These are phyloP conservation scores for Cylindrotheca closterium DNA, from an alignment of 108 stramenopile species.

Conservation along the genomic window DNA sequence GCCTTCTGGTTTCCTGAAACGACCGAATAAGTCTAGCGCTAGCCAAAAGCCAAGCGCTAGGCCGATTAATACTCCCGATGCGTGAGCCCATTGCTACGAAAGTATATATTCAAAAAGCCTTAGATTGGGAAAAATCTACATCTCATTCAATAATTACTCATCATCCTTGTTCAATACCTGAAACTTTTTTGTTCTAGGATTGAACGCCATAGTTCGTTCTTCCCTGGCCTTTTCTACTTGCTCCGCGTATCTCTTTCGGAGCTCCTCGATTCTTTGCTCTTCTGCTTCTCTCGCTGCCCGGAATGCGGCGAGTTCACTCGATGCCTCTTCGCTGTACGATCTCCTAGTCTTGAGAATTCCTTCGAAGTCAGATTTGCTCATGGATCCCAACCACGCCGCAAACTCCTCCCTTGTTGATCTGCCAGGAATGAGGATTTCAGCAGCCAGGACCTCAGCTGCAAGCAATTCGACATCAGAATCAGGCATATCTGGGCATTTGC, in stretches of 20 bases:
- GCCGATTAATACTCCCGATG: constrained; percentile 68
- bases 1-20: constrained; percentile 57
- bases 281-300: constrained; percentile 40
- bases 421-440: constrained; percentile 69
- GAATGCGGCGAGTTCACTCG: constrained; percentile 50
- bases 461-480: constrained; percentile 75
- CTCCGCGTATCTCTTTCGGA: constrained; percentile 54
- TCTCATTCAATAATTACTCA: no score
- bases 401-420: constrained; percentile 71
- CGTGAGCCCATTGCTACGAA: constrained; percentile 21
- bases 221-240: constrained; percentile 66
- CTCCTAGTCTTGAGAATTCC: constrained; percentile 63
- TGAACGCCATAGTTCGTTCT: constrained; percentile 69
- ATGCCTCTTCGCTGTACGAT: constrained; percentile 53
- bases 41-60: constrained; percentile 41
- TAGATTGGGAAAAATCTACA: no score
- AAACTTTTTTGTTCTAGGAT: constrained; percentile 69
- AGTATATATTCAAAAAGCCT: no score
- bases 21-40: constrained; percentile 4
- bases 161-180: constrained; percentile 44
- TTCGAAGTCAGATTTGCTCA: constrained; percentile 71
- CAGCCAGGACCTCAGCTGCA: constrained; percentile 75
- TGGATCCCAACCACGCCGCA: constrained; percentile 72
- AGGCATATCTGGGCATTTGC: constrained; percentile 64
- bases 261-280: constrained; percentile 37